phyloP scores from a whole-genome alignment of 306 rosid species.

The Vigna angularis region DNA sequence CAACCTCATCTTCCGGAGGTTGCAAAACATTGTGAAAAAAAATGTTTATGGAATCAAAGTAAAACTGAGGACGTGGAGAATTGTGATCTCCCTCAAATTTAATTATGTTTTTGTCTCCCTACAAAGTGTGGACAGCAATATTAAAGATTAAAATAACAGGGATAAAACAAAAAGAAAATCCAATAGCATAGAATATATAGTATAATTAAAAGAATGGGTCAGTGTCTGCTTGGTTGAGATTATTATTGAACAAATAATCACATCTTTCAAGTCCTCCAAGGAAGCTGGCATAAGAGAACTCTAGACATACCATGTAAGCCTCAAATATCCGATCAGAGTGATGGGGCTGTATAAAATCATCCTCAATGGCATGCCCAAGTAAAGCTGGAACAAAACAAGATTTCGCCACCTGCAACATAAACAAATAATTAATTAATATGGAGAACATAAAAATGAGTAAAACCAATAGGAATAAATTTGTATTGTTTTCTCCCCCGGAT shows the following conservation, averaged over 20 bases:
- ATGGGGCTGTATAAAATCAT: constrained; percentile 94
- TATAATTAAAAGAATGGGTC: constrained; percentile 20
- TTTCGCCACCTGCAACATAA: constrained; percentile 78
- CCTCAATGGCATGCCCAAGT: constrained; percentile 93
- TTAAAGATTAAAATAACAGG: constrained; percentile 11
- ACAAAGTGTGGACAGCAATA: constrained; percentile 47
- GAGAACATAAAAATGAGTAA: constrained; percentile 7
- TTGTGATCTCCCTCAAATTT: constrained; percentile 99
- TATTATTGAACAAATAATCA: background rate
- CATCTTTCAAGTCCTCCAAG: background rate
- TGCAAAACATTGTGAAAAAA: constrained; percentile 98
- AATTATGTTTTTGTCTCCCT: constrained; percentile 99
- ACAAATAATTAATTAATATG: constrained; percentile 39
- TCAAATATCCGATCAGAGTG: constrained; percentile 91
- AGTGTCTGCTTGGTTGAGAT: background rate
- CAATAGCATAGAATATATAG: constrained; percentile 23
- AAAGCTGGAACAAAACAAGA: constrained; percentile 93
- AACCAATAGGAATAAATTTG: constrained; percentile 4
- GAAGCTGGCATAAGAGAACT: background rate
- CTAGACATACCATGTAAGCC: constrained; percentile 72
- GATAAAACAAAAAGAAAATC: constrained; percentile 17
- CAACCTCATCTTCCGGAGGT: constrained; percentile 95
- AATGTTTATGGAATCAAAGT: constrained; percentile 93
- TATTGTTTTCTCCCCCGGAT: background rate
- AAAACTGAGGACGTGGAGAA: constrained; percentile 98